Evolutionary conservation across 2,329 filamentous ascomycete species (phyloP).

Genomic region (Mycocentrospora acerina): DNA sequence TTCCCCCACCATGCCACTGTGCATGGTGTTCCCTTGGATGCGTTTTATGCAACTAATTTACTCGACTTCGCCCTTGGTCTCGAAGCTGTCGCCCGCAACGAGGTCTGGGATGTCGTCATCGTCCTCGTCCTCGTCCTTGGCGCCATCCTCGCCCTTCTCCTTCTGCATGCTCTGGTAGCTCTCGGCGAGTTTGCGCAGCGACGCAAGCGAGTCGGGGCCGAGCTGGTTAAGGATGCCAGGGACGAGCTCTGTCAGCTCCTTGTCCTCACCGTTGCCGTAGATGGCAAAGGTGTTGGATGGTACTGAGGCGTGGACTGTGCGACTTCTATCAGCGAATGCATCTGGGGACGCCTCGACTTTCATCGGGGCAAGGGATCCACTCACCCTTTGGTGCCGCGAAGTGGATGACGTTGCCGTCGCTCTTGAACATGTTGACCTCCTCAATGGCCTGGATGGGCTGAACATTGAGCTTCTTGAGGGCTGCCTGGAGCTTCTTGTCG

Average conservation of each 20-base stretch:
- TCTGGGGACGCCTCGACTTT: not conserved
- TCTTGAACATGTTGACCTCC: conserved; percentile 99
- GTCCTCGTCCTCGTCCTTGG: conserved; percentile 62
- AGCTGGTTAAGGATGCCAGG: conserved; percentile 99
- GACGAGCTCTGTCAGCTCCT: conserved; percentile 99
- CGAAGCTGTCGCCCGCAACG: conserved; percentile 96
- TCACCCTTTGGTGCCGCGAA: conserved; percentile 96
- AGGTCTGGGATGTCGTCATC: conserved; percentile 94
- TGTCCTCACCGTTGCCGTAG: conserved; percentile 98
- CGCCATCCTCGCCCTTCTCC: conserved; percentile 75
- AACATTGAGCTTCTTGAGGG: conserved; percentile 99
- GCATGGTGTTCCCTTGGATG: conserved; percentile 14
- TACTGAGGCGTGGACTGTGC: conserved; percentile 88
- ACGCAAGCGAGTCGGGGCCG: conserved; percentile 94
- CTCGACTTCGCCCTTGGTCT: conserved; percentile 83
- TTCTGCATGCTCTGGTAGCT: conserved; percentile 99
- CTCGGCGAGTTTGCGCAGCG: conserved; percentile 96
- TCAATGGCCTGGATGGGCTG: conserved; percentile 99
- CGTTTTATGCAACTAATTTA: conserved; percentile 49
- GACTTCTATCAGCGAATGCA: conserved; percentile 11
- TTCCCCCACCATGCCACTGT: conserved; percentile 20
- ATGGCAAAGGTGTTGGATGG: conserved; percentile 99
- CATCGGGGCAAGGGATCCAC: conserved; percentile 23
- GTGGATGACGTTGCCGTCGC: conserved; percentile 99
- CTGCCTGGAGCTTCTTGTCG: conserved; percentile 98